These are phyloP conservation scores for Cyanidiococcus yangmingshanensis DNA, from an alignment of 23 red algal genomes.

Conservation along the genomic window DNA sequence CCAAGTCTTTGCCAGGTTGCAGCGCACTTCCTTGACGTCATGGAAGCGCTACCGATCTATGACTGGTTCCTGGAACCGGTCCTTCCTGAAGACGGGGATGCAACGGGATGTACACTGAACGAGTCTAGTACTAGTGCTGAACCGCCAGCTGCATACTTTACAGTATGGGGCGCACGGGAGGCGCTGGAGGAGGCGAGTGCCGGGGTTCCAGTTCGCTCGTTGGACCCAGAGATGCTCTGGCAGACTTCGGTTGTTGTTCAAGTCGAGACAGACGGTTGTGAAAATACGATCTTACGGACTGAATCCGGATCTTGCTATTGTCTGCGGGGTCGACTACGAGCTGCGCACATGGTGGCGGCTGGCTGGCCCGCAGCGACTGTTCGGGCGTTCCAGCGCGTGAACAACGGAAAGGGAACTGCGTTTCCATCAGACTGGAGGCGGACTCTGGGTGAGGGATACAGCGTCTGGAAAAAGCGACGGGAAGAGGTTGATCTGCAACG, in stretches of 20 bases:
- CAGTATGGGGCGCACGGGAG: constrained; percentile 2
- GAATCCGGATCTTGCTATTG: constrained; percentile 5
- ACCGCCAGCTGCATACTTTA: not conserved
- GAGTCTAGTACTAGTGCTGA: not conserved
- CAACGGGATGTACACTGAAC: not conserved
- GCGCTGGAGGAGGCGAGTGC: not conserved
- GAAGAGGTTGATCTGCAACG: not conserved
- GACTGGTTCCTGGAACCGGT: constrained; percentile 17
- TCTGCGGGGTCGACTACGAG: not conserved
- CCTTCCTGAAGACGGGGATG: not conserved
- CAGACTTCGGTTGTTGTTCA: constrained; percentile 8
- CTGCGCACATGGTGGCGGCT: not conserved
- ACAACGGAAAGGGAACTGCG: not conserved
- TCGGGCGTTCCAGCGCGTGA: not conserved
- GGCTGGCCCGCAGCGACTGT: constrained; percentile 1
- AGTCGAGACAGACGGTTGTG: not conserved
- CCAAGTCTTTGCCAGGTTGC: too few species aligned
- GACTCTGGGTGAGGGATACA: not conserved
- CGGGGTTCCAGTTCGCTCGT: not conserved
- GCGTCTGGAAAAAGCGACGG: not conserved
- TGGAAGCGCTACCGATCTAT: not conserved
- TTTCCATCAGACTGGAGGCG: not conserved
- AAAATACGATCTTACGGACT: not conserved
- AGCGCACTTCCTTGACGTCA: too few species aligned
- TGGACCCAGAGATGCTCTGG: not conserved